Base-by-base conservation (phyloP, 2,329 filamentous ascomycete genomes). In the Alternaria hordeiaustralica region DNA sequence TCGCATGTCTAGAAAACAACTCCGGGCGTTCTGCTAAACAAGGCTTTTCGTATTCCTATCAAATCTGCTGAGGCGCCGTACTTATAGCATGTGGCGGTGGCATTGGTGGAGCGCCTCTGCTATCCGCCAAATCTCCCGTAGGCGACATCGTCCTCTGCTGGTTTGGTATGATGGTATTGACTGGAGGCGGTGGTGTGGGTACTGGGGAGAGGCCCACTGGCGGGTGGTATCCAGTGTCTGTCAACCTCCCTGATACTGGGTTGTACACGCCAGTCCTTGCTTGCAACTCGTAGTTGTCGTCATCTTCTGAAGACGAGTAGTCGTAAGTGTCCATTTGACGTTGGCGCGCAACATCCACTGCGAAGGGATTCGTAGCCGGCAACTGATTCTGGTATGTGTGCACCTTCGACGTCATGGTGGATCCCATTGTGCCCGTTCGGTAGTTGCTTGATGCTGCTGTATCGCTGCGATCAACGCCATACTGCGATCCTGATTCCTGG, bases 231-330 rank as follows among this genome's bases (percentile, higher is more conserved):
- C 75, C 75, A 25, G 78, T 80, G 45, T 80, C 78, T 8, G 75
- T 76, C 25, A 78, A 68, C 4, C 65, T 70, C 5, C 76, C 77
- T 8, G 69, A 65, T 9, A 80, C 75, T 18, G 76, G 78, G 44
- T 80, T 78, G 58, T 79, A 79, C 6, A 65, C 66, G 36, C 63
- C 68, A 12, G 67, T 66, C 23, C 57, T 67, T 12, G 72, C 67
- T 5, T 79, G 77, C 20, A 81, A 69, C 65, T 81, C 79, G 46
- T 77, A 79, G 44, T 72, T 71, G 13, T 77, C 75, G 3, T 80
- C 79, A 21, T 81, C 79, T 58, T 81, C 79, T 1, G 79, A 81
- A 7, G 78, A 80, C 1, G 78, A 80, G 45, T 78, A 79, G 33
- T 76, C 75, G 49, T 81, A 81, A 6, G 68, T 76, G 25, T 80